Base-by-base conservation (phyloP, 495 filamentous ascomycete genomes). In the Aspergillus panamensis region DNA sequence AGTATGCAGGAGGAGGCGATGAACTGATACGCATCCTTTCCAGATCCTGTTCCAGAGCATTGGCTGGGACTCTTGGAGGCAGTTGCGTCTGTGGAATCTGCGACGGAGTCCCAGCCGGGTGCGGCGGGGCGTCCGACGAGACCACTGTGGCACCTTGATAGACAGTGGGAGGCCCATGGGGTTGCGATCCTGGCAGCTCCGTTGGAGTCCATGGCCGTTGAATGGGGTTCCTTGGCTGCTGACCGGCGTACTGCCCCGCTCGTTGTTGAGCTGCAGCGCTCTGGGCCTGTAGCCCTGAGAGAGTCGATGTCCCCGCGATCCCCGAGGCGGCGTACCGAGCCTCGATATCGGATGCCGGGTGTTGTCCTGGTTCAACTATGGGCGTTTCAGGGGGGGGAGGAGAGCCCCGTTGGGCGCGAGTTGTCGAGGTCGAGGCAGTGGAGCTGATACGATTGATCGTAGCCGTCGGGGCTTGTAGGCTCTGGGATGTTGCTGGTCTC, bases 331-430 rank as follows among this genome's bases (percentile, higher is more conserved):
- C 91, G 79, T 92, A 96, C 39, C 91, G 82, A 25, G 91, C 90
- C 67, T 95, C 90, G 67, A 97, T 96, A 40, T 88, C 88, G 21
- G 87, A 87, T 19, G 84, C 84, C 2, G 87, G 83, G 30, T 85
- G 77, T 53, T 82, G 82, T 17, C 82, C 82, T 3, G 88, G 87
- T 39, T 87, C 87, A 9, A 89, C 82, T 43, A 92, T 81, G n/a
- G 94, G 94, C 0, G 94, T 97, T 69, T 97, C 95, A 3, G 94
- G 94, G 4, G 94, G 94, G 6, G 95, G 92, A 2, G 94, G 94
- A 19, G 93, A 97, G 17, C 94, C 94, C 61, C 94, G 83, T 67
- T 91, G 87, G 31, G 93, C 94, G 55, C 90, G 82, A 9, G 95
- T 97, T 8, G 94, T 98, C 2, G 92, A 96, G 0, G 85, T 96